These are phyloP conservation scores for Backusella parvicylindrica DNA, from an alignment of 192 early-diverging fungal species.

Conservation along the genomic window DNA sequence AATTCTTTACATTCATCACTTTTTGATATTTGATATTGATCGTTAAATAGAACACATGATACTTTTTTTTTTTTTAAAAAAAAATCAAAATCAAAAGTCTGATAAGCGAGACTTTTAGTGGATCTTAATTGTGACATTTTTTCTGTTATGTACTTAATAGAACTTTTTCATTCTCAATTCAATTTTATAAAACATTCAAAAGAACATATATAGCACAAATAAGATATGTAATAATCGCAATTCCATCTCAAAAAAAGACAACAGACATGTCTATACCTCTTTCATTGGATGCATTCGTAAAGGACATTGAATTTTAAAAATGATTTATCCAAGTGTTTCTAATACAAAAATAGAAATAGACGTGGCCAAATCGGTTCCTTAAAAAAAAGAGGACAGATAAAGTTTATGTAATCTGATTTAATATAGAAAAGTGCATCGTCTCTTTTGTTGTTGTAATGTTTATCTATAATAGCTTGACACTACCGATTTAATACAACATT, in stretches of 20 bases:
- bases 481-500: neutral
- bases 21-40: neutral
- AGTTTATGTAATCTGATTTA: neutral
- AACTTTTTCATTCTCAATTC: neutral
- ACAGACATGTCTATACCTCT: neutral
- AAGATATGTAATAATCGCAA: neutral
- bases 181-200: neutral
- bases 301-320: neutral
- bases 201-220: neutral
- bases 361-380: neutral
- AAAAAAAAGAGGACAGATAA: neutral
- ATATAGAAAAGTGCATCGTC: neutral
- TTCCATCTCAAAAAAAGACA: neutral
- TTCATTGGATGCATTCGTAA: neutral
- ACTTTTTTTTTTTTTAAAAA: neutral
- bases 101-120: neutral
- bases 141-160: neutral
- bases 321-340: neutral
- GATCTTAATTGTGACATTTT: no score
- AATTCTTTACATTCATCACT: neutral
- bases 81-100: neutral
- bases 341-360: neutral
- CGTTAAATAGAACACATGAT: neutral
- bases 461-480: neutral
- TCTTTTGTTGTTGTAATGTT: neutral